These are phyloP conservation scores for Ruellia speciosa DNA, from an alignment of 305 asterid genomes.

Conservation along the genomic window DNA sequence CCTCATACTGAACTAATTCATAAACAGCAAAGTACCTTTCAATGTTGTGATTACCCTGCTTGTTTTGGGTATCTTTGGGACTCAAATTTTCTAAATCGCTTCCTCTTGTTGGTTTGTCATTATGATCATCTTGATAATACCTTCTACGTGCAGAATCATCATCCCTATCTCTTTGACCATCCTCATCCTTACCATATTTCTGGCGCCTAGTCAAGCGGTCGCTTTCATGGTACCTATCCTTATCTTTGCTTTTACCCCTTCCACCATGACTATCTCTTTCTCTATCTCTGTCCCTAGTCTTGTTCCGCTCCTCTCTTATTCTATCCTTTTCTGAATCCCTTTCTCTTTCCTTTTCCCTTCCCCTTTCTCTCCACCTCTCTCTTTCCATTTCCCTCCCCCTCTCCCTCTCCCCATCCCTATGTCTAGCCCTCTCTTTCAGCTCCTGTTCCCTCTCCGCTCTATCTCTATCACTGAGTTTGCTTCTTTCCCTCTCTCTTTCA, in stretches of 20 bases:
- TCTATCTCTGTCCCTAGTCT: neutral
- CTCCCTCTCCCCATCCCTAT: conserved; percentile 21
- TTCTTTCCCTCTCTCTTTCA: conserved; percentile 34
- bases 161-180: conserved; percentile 39
- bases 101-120: conserved; percentile 36
- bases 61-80: conserved; percentile 23
- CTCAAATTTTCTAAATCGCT: conserved; percentile 28
- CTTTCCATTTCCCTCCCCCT: conserved; percentile 34
- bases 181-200: conserved; percentile 36
- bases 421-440: conserved; percentile 24
- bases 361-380: conserved; percentile 24
- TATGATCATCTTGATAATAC: conserved; percentile 36
- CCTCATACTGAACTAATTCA: conserved; percentile 13
- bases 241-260: conserved; percentile 47
- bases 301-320: neutral
- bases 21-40: conserved; percentile 42
- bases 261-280: conserved; percentile 29
- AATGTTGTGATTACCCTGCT: conserved; percentile 27
- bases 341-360: conserved; percentile 31
- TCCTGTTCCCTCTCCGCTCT: conserved; percentile 36
- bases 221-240: conserved; percentile 39
- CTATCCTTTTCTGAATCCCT: conserved; percentile 32
- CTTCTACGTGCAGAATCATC: conserved; percentile 46
- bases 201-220: conserved; percentile 37
- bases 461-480: conserved; percentile 25